Evolutionary conservation across 2,329 filamentous ascomycete species (phyloP), one percentile per base, ranked within the genome.

Genomic region (Colletotrichum camelliae): DNA sequence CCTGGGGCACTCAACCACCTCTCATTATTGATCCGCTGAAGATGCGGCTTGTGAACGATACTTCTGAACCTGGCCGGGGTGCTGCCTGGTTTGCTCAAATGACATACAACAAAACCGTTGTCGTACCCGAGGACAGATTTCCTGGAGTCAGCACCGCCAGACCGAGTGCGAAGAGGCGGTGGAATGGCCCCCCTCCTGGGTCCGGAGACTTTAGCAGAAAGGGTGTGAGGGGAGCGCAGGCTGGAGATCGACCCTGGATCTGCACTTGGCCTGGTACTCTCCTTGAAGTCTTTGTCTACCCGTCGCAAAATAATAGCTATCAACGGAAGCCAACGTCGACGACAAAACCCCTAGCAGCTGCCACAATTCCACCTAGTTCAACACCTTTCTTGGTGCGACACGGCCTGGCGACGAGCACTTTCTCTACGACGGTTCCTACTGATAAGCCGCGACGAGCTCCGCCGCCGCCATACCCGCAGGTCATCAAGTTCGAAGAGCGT

Each of bases 211-310:
- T 85, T 66, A 83, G 86, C 72, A 82, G 84, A 15, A 88, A 87
- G 71, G 82, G 81, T 1, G 70, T 86, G 7, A 70, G 77, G 4
- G 81, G 81, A 13, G 84, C 85, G 1, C 80, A 85, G 74, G 81
- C 82, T 0, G 90, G 90, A 3, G 89, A 91, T 62, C 88, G 84
- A 73, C 88, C 89, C 1, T 92, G 91, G 91, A 85, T 92, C 27
- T 92, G 91, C 80, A 88, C 85, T 3, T 92, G 91, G 90, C 88
- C 89, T 3, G 84, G 87, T 33, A 91, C 89, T 1, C 84, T 86
- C 4, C 83, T 92, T 7, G 90, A 92, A 67, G 81, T 91, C 5
- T 91, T 91, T 78, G 89, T 92, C 55, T 92, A 91, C 77, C 86
- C 89, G 1, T 83, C 84, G 29, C 88, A 91, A 78, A 90, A 89